Conservation (phyloP, 2,329 filamentous ascomycete genomes). For the Fusarium sp. region DNA sequence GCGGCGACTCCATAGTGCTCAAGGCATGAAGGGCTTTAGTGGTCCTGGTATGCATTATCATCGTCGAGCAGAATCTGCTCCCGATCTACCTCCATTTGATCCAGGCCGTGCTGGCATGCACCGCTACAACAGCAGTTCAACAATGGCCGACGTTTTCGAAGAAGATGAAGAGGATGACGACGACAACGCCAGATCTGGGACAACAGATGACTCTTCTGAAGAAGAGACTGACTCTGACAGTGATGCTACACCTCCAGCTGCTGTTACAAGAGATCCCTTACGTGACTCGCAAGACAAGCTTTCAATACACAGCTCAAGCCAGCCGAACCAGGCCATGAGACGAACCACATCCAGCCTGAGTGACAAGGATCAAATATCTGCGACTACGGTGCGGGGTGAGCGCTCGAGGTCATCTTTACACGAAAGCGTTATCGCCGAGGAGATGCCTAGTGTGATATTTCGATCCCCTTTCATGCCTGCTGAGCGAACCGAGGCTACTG, state of each 20-base stretch:
- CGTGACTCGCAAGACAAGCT: slow-evolving; percentile 37
- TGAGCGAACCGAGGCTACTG: slow-evolving; percentile 49
- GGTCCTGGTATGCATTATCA: slow-evolving; percentile 81
- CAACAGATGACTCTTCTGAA: slow-evolving; percentile 54
- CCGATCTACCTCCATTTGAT: slow-evolving; percentile 81
- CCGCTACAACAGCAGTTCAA: slow-evolving; percentile 72
- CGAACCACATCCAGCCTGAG: slow-evolving; percentile 60
- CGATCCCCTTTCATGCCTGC: slow-evolving; percentile 52
- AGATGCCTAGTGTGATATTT: slow-evolving; percentile 54
- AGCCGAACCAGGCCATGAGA: slow-evolving; percentile 46
- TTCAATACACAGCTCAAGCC: slow-evolving; percentile 37
- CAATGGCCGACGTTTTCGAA: slow-evolving; percentile 89
- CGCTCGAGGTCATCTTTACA: slow-evolving; percentile 62
- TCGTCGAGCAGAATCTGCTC: slow-evolving; percentile 81
- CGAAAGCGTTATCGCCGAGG: slow-evolving; percentile 63
- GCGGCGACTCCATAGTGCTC: slow-evolving; percentile 80
- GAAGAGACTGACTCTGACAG: slow-evolving; percentile 59
- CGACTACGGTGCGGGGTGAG: slow-evolving; percentile 56
- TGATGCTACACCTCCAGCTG: slow-evolving; percentile 50
- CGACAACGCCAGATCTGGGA: slow-evolving; percentile 57
- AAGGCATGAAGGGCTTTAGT: slow-evolving; percentile 73
- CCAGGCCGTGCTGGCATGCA: slow-evolving; percentile 65
- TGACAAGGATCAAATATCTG: slow-evolving; percentile 46
- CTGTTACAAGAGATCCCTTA: slow-evolving; percentile 34
- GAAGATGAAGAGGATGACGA: slow-evolving; percentile 77